phyloP scores from a whole-genome alignment of 306 rosid species.

The Heteromeles arbutifolia region DNA sequence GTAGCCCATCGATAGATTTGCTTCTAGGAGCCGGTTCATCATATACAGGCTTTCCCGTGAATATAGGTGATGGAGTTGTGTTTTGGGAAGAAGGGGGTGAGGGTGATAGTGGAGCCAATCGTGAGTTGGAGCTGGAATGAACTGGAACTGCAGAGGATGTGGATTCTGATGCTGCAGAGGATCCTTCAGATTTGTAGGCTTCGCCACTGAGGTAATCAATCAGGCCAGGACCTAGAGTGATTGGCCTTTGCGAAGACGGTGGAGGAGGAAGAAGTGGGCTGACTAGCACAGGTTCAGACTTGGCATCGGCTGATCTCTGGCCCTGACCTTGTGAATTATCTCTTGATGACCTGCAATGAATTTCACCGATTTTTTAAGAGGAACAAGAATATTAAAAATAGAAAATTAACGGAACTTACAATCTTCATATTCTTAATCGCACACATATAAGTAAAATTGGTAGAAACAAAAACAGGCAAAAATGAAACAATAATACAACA shows the following conservation, averaged over 20 bases:
- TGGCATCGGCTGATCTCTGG: constrained; percentile 49
- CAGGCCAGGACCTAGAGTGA: constrained; percentile 41
- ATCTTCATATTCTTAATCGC: neutral
- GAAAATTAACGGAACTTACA: neutral
- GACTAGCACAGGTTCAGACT: constrained; percentile 30
- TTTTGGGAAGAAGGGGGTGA: constrained; percentile 31
- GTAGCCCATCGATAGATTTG: constrained; percentile 50
- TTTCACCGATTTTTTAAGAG: neutral
- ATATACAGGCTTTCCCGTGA: constrained; percentile 45
- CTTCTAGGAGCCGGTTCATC: constrained; percentile 55
- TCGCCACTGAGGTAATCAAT: constrained; percentile 94
- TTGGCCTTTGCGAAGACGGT: constrained; percentile 66
- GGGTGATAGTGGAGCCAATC: constrained; percentile 31
- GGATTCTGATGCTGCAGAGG: constrained; percentile 30
- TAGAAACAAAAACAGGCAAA: neutral
- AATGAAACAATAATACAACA: neutral
- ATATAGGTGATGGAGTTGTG: constrained; percentile 36
- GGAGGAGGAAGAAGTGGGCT: constrained; percentile 77
- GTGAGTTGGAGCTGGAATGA: constrained; percentile 34
- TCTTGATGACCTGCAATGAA: constrained; percentile 62
- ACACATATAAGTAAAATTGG: neutral
- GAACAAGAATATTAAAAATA: neutral
- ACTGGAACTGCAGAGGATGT: constrained; percentile 33
- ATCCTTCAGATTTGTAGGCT: constrained; percentile 55
- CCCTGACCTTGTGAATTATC: constrained; percentile 38